Percentiles rank a stretch among this genome's conserved stretches.
These are phyloP conservation scores for Casuarina equisetifolia DNA, from an alignment of 306 rosid genomes.

Conservation along the genomic window DNA sequence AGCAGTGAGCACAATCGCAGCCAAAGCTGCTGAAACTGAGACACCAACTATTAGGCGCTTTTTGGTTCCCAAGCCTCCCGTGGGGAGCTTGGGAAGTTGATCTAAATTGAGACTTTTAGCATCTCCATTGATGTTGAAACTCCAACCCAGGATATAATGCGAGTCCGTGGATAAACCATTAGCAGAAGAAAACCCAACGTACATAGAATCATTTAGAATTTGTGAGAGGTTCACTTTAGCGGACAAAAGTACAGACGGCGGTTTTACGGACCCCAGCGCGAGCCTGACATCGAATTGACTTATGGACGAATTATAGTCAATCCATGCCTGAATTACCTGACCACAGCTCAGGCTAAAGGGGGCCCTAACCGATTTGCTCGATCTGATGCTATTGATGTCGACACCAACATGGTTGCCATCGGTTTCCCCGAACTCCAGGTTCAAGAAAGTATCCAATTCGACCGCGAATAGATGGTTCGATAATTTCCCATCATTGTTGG, in stretches of 20 bases:
- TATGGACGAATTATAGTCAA: slow-evolving; percentile 19
- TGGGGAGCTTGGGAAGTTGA: slow-evolving; percentile 15
- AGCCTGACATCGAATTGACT: slow-evolving; percentile 22
- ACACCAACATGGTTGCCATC: slow-evolving; percentile 41
- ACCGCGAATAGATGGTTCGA: slow-evolving; percentile 36
- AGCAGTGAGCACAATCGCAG: not conserved
- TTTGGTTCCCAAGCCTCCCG: not conserved
- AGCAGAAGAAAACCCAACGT: slow-evolving; percentile 33
- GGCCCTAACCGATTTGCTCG: slow-evolving; percentile 20
- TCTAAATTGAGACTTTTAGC: slow-evolving; percentile 25
- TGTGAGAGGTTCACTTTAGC: slow-evolving; percentile 26
- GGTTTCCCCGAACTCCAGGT: slow-evolving; percentile 23
- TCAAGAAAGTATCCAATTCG: slow-evolving; percentile 34
- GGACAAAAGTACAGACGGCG: slow-evolving; percentile 21
- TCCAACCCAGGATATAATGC: slow-evolving; percentile 36
- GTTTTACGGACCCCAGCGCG: slow-evolving; percentile 20
- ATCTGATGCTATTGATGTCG: slow-evolving; percentile 27
- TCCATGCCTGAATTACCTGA: slow-evolving; percentile 32
- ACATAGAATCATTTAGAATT: slow-evolving; percentile 30
- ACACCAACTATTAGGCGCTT: slow-evolving; percentile 13
- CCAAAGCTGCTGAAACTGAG: slow-evolving; percentile 9
- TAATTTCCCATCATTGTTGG: slow-evolving; percentile 11
- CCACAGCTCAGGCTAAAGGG: not conserved
- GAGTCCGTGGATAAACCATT: slow-evolving; percentile 32
- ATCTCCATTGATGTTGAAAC: slow-evolving; percentile 29